phyloP scores from a whole-genome alignment of 1,284 basidiomycete species.

The Cutaneotrichosporon cyanovorans region DNA sequence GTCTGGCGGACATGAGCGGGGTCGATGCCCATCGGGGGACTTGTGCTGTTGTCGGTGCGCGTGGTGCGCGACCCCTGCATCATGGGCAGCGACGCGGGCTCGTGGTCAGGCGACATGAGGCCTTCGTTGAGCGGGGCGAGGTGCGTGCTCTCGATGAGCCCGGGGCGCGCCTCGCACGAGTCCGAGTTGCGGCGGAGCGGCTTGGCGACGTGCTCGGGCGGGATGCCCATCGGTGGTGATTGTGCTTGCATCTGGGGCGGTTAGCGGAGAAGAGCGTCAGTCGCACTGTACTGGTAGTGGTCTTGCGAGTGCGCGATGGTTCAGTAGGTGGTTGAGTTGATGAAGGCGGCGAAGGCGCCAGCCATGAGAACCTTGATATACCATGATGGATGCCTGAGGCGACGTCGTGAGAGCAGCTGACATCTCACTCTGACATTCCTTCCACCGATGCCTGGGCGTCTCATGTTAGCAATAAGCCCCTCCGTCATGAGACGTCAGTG shows the following conservation, averaged over 20 bases:
- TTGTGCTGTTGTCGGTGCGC: background rate
- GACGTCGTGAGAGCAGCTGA: too few relatives aligned
- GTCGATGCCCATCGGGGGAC: constrained; percentile 4
- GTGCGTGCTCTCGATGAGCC: constrained; percentile 13
- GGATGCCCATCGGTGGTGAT: constrained; percentile 8
- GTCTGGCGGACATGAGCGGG: constrained; percentile 3
- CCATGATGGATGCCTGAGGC: too few relatives aligned
- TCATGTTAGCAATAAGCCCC: too few relatives aligned
- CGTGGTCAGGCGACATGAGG: background rate
- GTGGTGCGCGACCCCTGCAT: background rate
- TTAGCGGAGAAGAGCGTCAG: background rate
- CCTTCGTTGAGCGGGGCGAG: constrained; percentile 15
- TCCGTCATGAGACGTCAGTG: too few relatives aligned
- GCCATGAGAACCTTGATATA: too few relatives aligned
- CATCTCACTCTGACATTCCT: too few relatives aligned
- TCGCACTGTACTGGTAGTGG: too few relatives aligned
- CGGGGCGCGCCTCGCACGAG: constrained; percentile 14
- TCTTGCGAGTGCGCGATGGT: too few relatives aligned
- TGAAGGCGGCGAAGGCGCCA: too few relatives aligned
- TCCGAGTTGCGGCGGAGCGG: constrained; percentile 6
- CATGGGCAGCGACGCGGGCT: background rate
- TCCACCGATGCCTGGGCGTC: too few relatives aligned
- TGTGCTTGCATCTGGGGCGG: background rate
- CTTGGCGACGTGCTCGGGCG: constrained; percentile 1
- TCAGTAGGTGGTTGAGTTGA: too few relatives aligned